phyloP scores from a whole-genome alignment of 805 yeast genomes.

The Phaffomyces antillensis region DNA sequence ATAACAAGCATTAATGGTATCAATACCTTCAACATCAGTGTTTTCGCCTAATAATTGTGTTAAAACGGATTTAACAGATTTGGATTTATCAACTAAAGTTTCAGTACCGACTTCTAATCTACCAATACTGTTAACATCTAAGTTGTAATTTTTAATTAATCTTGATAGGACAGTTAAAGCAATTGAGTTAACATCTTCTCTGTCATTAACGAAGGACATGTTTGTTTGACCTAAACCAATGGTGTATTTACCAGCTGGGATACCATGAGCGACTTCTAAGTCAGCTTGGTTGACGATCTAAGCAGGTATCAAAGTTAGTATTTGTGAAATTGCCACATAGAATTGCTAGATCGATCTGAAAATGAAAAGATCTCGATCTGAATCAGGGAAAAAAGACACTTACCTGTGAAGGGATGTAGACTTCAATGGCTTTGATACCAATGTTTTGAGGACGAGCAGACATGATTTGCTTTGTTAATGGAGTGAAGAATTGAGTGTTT shows the following conservation, averaged over 20 bases:
- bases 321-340: neutral
- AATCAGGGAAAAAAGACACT: constrained; percentile 15
- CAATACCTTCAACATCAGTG: constrained; percentile 91
- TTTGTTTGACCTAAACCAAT: constrained; percentile 98
- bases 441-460: constrained; percentile 60
- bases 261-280: constrained; percentile 76
- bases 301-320: neutral
- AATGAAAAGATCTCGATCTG: neutral
- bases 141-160: constrained; percentile 70
- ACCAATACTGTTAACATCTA: constrained; percentile 79
- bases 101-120: constrained; percentile 98
- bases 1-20: constrained; percentile 94
- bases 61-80: constrained; percentile 90
- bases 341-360: neutral
- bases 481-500: neutral
- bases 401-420: constrained; percentile 77
- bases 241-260: constrained; percentile 92
- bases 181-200: constrained; percentile 95
- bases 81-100: constrained; percentile 92
- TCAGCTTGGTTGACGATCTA: constrained; percentile 80
- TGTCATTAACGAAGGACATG: constrained; percentile 95
- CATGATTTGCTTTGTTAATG: neutral
- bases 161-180: constrained; percentile 80
- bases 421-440: constrained; percentile 95
- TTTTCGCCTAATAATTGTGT: constrained; percentile 91